Conservation (phyloP, 2,329 filamentous ascomycete species). For the Fusarium equiseti region DNA sequence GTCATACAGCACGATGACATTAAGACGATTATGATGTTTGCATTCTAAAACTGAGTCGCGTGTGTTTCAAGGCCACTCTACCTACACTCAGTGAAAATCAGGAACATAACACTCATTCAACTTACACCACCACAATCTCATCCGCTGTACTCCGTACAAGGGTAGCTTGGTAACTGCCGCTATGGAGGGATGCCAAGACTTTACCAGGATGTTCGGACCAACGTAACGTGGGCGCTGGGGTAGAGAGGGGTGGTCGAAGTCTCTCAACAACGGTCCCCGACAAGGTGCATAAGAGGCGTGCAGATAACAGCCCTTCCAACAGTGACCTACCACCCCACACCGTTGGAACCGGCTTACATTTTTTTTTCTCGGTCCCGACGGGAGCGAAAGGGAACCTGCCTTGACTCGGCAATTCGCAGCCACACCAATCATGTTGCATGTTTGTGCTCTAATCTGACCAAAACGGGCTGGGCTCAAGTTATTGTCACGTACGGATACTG, state of each 20-base stretch:
- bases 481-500: background rate
- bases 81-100: slow-evolving; percentile 8
- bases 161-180: slow-evolving; percentile 41
- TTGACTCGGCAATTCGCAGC: slow-evolving; percentile 40
- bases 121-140: slow-evolving; percentile 31
- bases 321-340: slow-evolving; percentile 38
- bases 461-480: slow-evolving; percentile 8
- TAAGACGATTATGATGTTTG: background rate
- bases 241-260: slow-evolving; percentile 12
- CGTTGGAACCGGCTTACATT: slow-evolving; percentile 33
- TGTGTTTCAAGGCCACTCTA: background rate
- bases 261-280: slow-evolving; percentile 16
- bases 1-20: background rate
- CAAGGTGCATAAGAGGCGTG: slow-evolving; percentile 19
- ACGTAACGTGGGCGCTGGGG: slow-evolving; percentile 45
- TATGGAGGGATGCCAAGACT: slow-evolving; percentile 32
- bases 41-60: background rate
- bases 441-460: slow-evolving; percentile 11
- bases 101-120: slow-evolving; percentile 16
- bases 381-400: slow-evolving; percentile 37
- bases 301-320: slow-evolving; percentile 12
- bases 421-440: slow-evolving; percentile 37
- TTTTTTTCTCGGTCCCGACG: slow-evolving; percentile 46
- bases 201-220: slow-evolving; percentile 41
- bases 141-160: slow-evolving; percentile 5